Evolutionary conservation across 495 filamentous ascomycete species (phyloP).

Genomic region (Xanthoparmelia taractica): DNA sequence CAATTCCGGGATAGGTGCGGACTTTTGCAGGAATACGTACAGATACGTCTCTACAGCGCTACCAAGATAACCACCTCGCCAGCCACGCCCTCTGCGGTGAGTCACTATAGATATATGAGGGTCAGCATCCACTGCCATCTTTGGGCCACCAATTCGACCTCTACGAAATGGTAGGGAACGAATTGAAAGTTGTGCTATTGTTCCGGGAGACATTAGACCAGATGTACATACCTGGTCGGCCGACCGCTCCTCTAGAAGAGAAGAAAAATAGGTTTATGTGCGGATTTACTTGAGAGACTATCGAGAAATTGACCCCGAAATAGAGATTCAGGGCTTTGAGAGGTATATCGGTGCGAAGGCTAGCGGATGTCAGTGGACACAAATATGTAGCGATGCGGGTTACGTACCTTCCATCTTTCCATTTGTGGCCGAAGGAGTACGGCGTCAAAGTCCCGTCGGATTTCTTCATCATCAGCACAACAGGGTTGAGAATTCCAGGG

Average conservation of each 20-base stretch:
- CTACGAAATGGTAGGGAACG: background rate
- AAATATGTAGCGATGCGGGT: background rate
- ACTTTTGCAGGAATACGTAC: constrained; percentile 39
- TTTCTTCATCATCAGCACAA: constrained; percentile 92
- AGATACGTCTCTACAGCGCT: constrained; percentile 89
- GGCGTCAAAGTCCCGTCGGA: constrained; percentile 65
- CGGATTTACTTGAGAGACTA: constrained; percentile 94
- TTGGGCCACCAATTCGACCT: background rate
- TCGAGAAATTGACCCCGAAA: constrained; percentile 96
- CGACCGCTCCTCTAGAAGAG: constrained; percentile 82
- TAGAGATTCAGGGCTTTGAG: constrained; percentile 87
- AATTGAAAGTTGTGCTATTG: background rate
- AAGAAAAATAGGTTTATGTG: constrained; percentile 99
- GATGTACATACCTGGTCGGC: constrained; percentile 48
- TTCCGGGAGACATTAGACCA: background rate
- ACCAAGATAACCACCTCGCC: constrained; percentile 90
- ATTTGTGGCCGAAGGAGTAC: constrained; percentile 93
- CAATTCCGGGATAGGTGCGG: background rate
- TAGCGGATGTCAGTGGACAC: constrained; percentile 5
- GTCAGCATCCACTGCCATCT: background rate
- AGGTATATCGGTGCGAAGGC: constrained; percentile 87
- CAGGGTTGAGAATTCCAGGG: constrained; percentile 85
- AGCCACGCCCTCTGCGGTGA: constrained; percentile 85
- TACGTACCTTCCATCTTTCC: constrained; percentile 74
- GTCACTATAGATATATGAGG: constrained; percentile 49